Percentiles rank a stretch among this genome's conserved stretches.
Evolutionary conservation across 2,329 filamentous ascomycete genomes (phyloP).

Genomic region (Phaeoacremonium minimum): DNA sequence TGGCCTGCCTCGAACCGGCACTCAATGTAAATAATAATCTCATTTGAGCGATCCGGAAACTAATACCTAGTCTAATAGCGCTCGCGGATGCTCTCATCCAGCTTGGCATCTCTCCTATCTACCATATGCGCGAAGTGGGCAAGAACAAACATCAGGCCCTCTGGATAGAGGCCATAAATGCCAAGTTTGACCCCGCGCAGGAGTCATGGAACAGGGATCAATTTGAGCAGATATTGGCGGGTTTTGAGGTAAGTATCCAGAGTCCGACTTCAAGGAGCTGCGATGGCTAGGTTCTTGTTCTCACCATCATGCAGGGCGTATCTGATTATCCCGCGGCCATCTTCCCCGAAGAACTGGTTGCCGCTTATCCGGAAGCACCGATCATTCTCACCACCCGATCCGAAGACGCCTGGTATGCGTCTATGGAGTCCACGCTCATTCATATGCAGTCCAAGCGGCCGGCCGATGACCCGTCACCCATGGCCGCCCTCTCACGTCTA

Average conservation of each 20-base stretch:
- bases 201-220: conserved; percentile 14
- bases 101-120: conserved; percentile 23
- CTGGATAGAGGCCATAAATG: conserved; percentile 26
- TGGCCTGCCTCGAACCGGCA: conserved; percentile 25
- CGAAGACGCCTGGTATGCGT: conserved; percentile 53
- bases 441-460: conserved; percentile 14
- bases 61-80: conserved; percentile 9
- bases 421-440: conserved; percentile 24
- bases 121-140: conserved; percentile 26
- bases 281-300: neutral
- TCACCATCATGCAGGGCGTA: conserved; percentile 9
- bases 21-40: conserved; percentile 18
- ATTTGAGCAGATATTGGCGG: conserved; percentile 27
- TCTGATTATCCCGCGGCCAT: conserved; percentile 24
- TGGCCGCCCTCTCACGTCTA: conserved; percentile 15
- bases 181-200: conserved; percentile 20
- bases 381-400: conserved; percentile 55
- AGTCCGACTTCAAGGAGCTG: neutral
- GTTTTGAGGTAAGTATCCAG: conserved; percentile 16
- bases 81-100: conserved; percentile 21
- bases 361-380: conserved; percentile 59
- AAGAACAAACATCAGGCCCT: conserved; percentile 24
- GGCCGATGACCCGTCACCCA: conserved; percentile 10
- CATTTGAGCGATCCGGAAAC: neutral
- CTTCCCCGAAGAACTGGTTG: conserved; percentile 54